These are phyloP conservation scores for Solanum boliviense DNA, from an alignment of 257 asterid species.

Conservation along the genomic window DNA sequence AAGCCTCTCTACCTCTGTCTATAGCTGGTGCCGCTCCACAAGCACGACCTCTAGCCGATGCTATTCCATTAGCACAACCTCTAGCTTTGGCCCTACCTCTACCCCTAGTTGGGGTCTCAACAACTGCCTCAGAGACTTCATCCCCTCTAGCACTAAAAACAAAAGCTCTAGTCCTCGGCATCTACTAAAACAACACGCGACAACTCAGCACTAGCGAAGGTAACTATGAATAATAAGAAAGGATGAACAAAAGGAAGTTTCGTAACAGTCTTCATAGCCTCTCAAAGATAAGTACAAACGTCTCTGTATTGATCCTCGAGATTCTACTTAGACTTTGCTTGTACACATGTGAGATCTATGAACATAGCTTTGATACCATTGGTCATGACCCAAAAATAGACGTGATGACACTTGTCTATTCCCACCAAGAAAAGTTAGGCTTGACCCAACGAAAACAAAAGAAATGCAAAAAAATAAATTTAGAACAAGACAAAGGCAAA, in stretches of 20 bases:
- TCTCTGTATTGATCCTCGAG: too few species aligned
- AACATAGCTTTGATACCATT: background rate
- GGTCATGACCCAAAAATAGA: background rate
- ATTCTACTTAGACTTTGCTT: too few species aligned
- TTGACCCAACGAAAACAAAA: background rate
- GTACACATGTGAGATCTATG: too few species aligned
- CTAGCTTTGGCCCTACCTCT: background rate
- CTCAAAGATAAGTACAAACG: too few species aligned
- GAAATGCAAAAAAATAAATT: too few species aligned
- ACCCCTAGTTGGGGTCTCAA: background rate
- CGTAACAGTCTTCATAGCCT: too few species aligned
- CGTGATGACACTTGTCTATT: background rate
- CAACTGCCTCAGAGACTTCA: background rate
- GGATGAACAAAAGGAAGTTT: too few species aligned
- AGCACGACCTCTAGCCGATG: background rate
- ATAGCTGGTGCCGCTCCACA: background rate
- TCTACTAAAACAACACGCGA: too few species aligned
- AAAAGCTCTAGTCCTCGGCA: too few species aligned
- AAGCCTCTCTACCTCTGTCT: background rate
- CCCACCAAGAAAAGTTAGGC: background rate
- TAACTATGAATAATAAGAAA: too few species aligned
- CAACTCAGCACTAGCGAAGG: too few species aligned
- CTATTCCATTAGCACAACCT: background rate
- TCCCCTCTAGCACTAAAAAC: too few species aligned
- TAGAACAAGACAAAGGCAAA: background rate